Base-by-base conservation (phyloP, 1,139 yeast genomes). In the Williopsis jadinii region DNA sequence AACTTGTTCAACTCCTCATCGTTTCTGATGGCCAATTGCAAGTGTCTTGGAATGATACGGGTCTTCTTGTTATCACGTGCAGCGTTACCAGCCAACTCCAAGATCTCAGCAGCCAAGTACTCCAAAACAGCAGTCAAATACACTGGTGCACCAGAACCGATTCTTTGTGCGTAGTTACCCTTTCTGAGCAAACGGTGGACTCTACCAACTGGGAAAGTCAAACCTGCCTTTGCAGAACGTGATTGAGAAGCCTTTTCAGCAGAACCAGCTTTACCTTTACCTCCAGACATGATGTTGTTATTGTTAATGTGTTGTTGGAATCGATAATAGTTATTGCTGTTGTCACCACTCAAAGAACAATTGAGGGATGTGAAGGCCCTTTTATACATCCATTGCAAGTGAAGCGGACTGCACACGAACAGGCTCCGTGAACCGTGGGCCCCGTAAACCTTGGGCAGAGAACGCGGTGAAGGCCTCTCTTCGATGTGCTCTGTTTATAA, bases 131-230 rank as follows among this genome's bases (percentile, higher is more conserved):
- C 95, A 55, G 97, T 92, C 59, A 90, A 75, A 73, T 88, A 90
- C 53, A 90, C 94, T 69, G 94, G 94, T 59, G 95, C 95, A 77
- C 96, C 97, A 56, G 97, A 90, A 80, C 97, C 97, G 62, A 90
- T 84, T 79, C 97, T 86, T 77, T 90, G 97, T 60, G 97, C 97
- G 75, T 90, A 90, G 82, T 90, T 90, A 64, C 97, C 97, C 74
- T 85, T 88, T 80, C 95, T 86, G 63, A 90, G 75, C 62, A 88
- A 79, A 77, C 97, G 83, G 78, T 90, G 97, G 56, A 90, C 94
- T 83, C 97, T 92, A 71, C 97, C 97, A 59, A 92, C 97, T 73
- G 97, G 97, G 95, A 92, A 90, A 60, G 95, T 86, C 67, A 90
- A 81, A 68, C 97, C 97, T 66, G 97, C 97, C 77, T 87, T 90